phyloP scores from a whole-genome alignment of 2,329 filamentous ascomycete genomes.

The Colletotrichum tropicicola region DNA sequence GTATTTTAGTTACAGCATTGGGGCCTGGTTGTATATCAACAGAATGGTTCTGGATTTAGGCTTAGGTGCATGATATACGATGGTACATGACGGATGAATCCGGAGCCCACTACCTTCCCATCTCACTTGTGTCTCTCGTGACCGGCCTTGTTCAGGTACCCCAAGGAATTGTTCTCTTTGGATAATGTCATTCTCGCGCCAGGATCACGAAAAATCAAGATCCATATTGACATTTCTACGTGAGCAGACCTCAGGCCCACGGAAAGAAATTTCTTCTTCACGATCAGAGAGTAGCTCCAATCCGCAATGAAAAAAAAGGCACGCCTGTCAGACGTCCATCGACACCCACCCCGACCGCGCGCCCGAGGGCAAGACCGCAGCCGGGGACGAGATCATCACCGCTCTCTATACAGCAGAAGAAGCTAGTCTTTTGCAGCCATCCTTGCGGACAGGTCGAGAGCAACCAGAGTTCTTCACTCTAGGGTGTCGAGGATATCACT shows the following conservation, averaged over 20 bases:
- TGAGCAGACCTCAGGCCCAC: no score
- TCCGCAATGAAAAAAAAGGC: conserved; percentile 65
- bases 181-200: no score
- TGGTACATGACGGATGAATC: neutral
- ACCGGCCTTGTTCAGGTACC: no score
- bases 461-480: conserved; percentile 80
- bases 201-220: no score
- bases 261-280: conserved; percentile 58
- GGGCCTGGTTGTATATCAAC: conserved; percentile 22
- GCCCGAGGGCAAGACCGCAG: conserved; percentile 80
- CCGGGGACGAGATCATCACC: conserved; percentile 94
- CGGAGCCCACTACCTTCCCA: no score
- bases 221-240: no score
- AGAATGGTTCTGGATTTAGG: conserved; percentile 17
- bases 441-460: conserved; percentile 70
- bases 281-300: conserved; percentile 53
- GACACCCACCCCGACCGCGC: conserved; percentile 79
- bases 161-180: no score
- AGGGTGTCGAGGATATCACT: conserved; percentile 86
- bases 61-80: conserved; percentile 22
- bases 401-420: conserved; percentile 78
- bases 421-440: conserved; percentile 54
- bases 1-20: conserved; percentile 25
- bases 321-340: conserved; percentile 90
- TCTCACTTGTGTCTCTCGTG: neutral